Evolutionary conservation across 1,284 basidiomycete genomes (phyloP).

Genomic region (Fomitiporia mediterranea): DNA sequence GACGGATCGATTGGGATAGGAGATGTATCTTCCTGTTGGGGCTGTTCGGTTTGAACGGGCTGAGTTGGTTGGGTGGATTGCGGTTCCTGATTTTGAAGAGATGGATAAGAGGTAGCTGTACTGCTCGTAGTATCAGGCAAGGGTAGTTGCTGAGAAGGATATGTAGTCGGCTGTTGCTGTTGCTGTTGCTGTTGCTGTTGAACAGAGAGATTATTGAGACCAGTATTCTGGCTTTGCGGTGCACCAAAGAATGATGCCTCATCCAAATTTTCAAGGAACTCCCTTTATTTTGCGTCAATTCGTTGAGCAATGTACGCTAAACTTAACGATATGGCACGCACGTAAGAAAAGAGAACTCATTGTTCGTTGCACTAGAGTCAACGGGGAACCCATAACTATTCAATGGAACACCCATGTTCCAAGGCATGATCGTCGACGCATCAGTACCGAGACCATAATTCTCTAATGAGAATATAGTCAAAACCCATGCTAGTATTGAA

Average conservation of each 20-base stretch:
- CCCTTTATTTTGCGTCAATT: constrained; percentile 38
- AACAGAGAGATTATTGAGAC: background rate
- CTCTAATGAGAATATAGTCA: background rate
- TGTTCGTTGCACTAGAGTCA: constrained; percentile 27
- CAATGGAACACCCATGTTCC: constrained; percentile 7
- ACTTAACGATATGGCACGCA: constrained; percentile 34
- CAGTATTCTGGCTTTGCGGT: constrained; percentile 35
- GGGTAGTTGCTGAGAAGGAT: constrained; percentile 19
- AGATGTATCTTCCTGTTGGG: constrained; percentile 21
- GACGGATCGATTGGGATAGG: constrained; percentile 20
- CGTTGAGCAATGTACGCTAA: background rate
- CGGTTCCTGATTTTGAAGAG: constrained; percentile 22
- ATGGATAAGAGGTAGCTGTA: constrained; percentile 19
- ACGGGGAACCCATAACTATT: constrained; percentile 14
- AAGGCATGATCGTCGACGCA: constrained; percentile 20
- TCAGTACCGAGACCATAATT: constrained; percentile 17
- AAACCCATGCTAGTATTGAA: too few relatives aligned
- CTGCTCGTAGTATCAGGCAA: constrained; percentile 18
- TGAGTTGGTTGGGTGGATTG: constrained; percentile 12
- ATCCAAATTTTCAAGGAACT: constrained; percentile 77
- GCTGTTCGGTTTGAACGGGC: constrained; percentile 6
- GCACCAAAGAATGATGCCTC: constrained; percentile 66
- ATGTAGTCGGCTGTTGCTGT: constrained; percentile 14
- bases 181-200: constrained; percentile 19
- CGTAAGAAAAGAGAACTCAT: constrained; percentile 80